Evolutionary conservation across 345 rosid genomes (phyloP), one percentile per base, ranked within the genome.

Genomic region (Salix dunnii): DNA sequence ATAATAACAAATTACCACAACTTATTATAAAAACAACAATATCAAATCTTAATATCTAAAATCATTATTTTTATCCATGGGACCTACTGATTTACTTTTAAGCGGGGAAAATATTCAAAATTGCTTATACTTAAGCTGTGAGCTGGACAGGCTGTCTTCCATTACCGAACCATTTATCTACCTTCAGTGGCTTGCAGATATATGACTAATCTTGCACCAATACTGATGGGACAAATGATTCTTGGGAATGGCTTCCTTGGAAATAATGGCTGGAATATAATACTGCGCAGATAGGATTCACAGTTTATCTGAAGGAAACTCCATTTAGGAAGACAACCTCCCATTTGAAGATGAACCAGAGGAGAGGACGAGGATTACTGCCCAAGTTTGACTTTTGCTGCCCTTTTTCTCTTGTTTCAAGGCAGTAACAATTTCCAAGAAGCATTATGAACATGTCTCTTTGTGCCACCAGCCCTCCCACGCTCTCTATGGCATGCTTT

Each of bases 341-440:
- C 89, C 89, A 58, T 80, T 86, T 68, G 99, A 92, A 81, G 97
- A 96, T 83, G 99, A 96, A n/a, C n/a, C n/a, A n/a, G n/a, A 72
- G 84, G 86, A 12, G 94, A 88, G 82, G 98, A 96, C 71, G 93
- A 90, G 80, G 96, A 93, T 84, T 93, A 91, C 68, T 91, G 87
- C 75, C 93, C 97, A 64, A 93, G 98, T 86, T 84, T 96, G 89
- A 98, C 98, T 73, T 96, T 96, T 83, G 92, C 98, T 70, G 94
- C 97, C 74, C 90, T 96, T 35, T 92, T 33, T 91, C 84, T 91
- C 99, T 42, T 89, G 88, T 82, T 88, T 93, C 51, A 93, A 93
- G 97, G 99, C 92, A 79, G 7, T 21, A 53, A 53, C 21, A 53
- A 53, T 21, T 53, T 53, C 21, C 12, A 53, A 53, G 53, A 66